Evolutionary conservation across 2,329 filamentous ascomycete genomes (phyloP).

Genomic region (Periconia sp.): DNA sequence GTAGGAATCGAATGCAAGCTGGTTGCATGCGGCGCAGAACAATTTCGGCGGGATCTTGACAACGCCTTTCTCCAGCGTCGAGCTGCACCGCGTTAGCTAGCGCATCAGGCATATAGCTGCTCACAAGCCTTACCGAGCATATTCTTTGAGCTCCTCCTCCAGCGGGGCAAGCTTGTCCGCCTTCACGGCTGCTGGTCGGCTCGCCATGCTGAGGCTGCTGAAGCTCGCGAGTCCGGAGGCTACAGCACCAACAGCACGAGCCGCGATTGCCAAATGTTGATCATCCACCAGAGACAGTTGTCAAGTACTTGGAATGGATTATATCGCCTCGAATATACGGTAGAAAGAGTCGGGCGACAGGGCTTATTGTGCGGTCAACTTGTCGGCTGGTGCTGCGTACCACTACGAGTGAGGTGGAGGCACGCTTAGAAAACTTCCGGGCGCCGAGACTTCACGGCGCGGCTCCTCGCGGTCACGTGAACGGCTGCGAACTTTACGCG

Average conservation of each 20-base stretch:
- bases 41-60: conserved; percentile 95
- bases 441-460: too few relatives aligned
- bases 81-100: conserved; percentile 60
- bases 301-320: too few relatives aligned
- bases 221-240: conserved; percentile 30
- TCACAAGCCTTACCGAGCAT: conserved; percentile 32
- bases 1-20: conserved; percentile 87
- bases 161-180: conserved; percentile 40
- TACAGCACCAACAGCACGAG: conserved; percentile 22
- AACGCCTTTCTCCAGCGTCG: too few relatives aligned
- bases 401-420: too few relatives aligned
- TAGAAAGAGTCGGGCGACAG: too few relatives aligned
- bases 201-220: conserved; percentile 34
- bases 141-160: conserved; percentile 40
- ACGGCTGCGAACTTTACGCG: too few relatives aligned
- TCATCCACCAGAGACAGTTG: not conserved
- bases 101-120: not conserved
- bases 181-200: conserved; percentile 34
- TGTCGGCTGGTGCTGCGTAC: too few relatives aligned
- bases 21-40: conserved; percentile 91
- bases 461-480: too few relatives aligned
- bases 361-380: too few relatives aligned
- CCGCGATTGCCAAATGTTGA: conserved; percentile 4
- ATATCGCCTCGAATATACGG: too few relatives aligned
- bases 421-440: not conserved